Evolutionary conservation across 768 basidiomycete genomes (phyloP).

Genomic region (Termitomyces sp.): DNA sequence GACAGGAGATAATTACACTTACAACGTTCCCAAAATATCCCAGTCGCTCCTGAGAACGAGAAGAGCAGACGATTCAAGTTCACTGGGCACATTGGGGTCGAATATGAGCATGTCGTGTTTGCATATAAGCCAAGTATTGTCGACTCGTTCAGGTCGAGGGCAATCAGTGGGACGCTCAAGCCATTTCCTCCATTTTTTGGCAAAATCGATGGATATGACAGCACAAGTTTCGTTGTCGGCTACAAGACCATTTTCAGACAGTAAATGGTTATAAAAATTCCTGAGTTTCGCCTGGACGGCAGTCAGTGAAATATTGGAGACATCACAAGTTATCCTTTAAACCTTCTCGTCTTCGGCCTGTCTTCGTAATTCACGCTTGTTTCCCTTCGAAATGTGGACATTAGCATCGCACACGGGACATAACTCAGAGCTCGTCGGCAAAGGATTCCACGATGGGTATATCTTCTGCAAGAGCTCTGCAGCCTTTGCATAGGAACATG

Average conservation of each 20-base stretch:
- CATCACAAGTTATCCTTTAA: slow-evolving; percentile 3
- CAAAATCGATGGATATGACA: slow-evolving; percentile 55
- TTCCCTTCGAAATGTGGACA: slow-evolving; percentile 50
- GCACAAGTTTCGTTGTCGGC: slow-evolving; percentile 49
- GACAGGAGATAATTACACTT: slow-evolving; percentile 18
- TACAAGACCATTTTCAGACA: slow-evolving; percentile 37
- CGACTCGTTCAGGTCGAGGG: slow-evolving; percentile 53
- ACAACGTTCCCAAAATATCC: slow-evolving; percentile 56
- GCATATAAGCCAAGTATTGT: slow-evolving; percentile 63
- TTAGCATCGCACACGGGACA: slow-evolving; percentile 63
- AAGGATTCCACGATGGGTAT: slow-evolving; percentile 63
- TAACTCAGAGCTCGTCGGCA: slow-evolving; percentile 39
- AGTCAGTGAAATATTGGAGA: slow-evolving; percentile 5
- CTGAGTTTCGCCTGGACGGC: slow-evolving; percentile 51
- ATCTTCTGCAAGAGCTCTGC: slow-evolving; percentile 44
- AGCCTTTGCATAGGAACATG: slow-evolving; percentile 35
- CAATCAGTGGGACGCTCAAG: slow-evolving; percentile 46
- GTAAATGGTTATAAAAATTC: slow-evolving; percentile 52
- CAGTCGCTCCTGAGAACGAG: slow-evolving; percentile 62
- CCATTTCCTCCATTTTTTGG: slow-evolving; percentile 70
- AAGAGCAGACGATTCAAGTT: slow-evolving; percentile 50
- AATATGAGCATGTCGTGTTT: slow-evolving; percentile 56
- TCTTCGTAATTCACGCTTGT: slow-evolving; percentile 55
- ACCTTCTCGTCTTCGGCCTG: slow-evolving; percentile 81
- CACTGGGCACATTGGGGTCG: slow-evolving; percentile 58